A percentile compares a stretch with the other conserved stretches of the same genome.
Conservation (phyloP, 164 flowering plant genomes). For the Euptelea pleiosperma region DNA sequence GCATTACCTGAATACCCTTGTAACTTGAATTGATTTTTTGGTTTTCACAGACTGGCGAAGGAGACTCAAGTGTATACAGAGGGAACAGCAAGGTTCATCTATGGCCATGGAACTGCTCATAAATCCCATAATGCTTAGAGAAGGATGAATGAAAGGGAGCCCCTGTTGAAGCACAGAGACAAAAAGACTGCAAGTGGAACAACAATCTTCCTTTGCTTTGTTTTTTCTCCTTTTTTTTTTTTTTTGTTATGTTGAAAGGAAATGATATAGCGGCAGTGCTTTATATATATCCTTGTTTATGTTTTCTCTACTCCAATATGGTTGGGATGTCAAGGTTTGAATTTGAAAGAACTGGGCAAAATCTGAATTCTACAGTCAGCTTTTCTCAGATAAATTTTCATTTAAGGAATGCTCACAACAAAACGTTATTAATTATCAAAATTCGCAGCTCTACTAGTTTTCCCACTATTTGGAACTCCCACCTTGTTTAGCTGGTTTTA, state of each 20-base stretch:
- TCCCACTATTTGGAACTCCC: too few species aligned
- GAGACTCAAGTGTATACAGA: constrained; percentile 93
- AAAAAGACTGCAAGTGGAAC: background rate
- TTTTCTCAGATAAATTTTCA: too few species aligned
- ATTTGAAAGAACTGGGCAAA: too few species aligned
- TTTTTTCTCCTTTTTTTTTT: background rate
- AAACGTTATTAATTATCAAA: too few species aligned
- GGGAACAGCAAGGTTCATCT: constrained; percentile 76
- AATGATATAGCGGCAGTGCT: too few species aligned
- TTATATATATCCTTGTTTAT: too few species aligned
- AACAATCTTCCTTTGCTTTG: background rate
- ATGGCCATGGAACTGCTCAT: constrained; percentile 64
- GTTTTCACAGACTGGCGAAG: constrained; percentile 51
- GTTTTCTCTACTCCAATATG: background rate
- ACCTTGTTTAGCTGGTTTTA: too few species aligned
- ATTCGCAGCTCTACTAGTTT: too few species aligned
- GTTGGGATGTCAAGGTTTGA: too few species aligned
- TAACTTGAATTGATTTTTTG: background rate
- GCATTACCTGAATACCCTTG: background rate
- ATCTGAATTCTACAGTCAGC: too few species aligned
- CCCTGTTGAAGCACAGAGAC: constrained; percentile 9
- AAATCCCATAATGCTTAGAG: constrained; percentile 27
- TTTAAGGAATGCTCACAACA: too few species aligned
- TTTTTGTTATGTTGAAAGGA: background rate
- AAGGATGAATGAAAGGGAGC: constrained; percentile 7